phyloP scores from a whole-genome alignment of 2,329 filamentous ascomycete species.

The Ramichloridium luteum region DNA sequence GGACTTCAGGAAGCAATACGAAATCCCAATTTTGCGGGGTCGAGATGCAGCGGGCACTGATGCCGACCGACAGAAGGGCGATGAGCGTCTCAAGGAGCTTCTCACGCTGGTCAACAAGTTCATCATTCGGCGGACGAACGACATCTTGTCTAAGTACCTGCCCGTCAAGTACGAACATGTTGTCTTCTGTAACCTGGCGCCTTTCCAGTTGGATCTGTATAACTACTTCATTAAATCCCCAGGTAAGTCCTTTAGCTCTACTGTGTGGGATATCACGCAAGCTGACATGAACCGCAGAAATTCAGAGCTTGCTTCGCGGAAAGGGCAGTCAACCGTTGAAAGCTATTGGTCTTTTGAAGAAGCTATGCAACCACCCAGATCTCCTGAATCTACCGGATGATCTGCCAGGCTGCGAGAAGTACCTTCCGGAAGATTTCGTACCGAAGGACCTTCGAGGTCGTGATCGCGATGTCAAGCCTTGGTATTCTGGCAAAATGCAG shows the following conservation, averaged over 20 bases:
- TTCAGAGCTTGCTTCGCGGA: slow-evolving; percentile 53
- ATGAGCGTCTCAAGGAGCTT: slow-evolving; percentile 70
- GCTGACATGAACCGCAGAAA: background rate
- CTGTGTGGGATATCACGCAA: background rate
- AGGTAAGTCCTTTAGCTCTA: slow-evolving; percentile 23
- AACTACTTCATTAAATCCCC: slow-evolving; percentile 96
- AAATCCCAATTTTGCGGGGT: slow-evolving; percentile 81
- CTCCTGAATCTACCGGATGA: slow-evolving; percentile 73
- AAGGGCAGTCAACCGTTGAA: slow-evolving; percentile 95
- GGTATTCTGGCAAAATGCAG: slow-evolving; percentile 97
- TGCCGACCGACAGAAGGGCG: slow-evolving; percentile 66
- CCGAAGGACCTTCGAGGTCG: slow-evolving; percentile 77
- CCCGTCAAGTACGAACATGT: slow-evolving; percentile 99
- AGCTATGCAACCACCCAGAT: slow-evolving; percentile 96
- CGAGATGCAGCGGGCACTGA: slow-evolving; percentile 84
- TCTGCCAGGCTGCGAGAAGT: slow-evolving; percentile 71
- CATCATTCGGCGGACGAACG: slow-evolving; percentile 94
- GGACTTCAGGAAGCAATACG: slow-evolving; percentile 89
- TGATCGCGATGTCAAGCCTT: slow-evolving; percentile 83
- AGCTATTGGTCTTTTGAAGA: slow-evolving; percentile 92
- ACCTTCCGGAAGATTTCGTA: slow-evolving; percentile 76
- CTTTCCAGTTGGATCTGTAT: slow-evolving; percentile 87
- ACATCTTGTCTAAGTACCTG: slow-evolving; percentile 93
- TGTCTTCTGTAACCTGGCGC: slow-evolving; percentile 89
- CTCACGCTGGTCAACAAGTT: slow-evolving; percentile 89